phyloP scores from a whole-genome alignment of 2,329 filamentous ascomycete genomes.

The Dryadomyces sulphureus region DNA sequence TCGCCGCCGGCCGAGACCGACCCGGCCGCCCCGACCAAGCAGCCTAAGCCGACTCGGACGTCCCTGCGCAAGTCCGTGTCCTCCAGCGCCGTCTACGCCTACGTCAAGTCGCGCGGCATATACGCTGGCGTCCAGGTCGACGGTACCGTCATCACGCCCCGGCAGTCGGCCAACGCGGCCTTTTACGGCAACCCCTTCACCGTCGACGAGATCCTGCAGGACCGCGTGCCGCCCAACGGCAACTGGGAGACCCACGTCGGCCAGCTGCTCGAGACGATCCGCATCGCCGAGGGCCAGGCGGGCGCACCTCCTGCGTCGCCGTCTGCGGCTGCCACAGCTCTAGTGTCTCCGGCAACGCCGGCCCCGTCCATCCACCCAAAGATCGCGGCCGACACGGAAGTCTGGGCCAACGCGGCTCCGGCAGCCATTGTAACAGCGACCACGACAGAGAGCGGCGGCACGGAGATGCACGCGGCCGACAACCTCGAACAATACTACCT shows the following conservation, averaged over 20 bases:
- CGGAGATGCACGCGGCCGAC: conserved; percentile 1
- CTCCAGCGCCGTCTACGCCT: conserved; percentile 38
- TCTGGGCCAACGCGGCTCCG: conserved; percentile 5
- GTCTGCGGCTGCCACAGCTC: too few relatives aligned
- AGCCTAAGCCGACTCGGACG: too few relatives aligned
- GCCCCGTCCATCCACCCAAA: too few relatives aligned
- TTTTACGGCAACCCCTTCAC: conserved; percentile 58
- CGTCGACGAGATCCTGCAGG: conserved; percentile 31
- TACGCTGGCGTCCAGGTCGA: conserved; percentile 81
- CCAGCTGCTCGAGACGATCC: not conserved
- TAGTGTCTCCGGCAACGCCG: too few relatives aligned
- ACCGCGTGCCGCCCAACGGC: conserved; percentile 25
- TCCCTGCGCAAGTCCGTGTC: conserved; percentile 7
- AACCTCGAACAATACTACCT: not conserved
- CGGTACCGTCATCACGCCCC: conserved; percentile 73
- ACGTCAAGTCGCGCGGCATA: conserved; percentile 78
- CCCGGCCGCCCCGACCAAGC: too few relatives aligned
- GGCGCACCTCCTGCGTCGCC: too few relatives aligned
- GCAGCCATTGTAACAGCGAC: conserved; percentile 1
- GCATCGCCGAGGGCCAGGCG: not conserved
- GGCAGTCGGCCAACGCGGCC: conserved; percentile 73
- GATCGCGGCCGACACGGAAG: not conserved
- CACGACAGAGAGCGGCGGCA: not conserved
- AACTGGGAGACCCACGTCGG: conserved; percentile 14
- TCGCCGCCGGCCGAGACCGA: not conserved